Conservation (phyloP, 805 yeast genomes). For the Lipomyces mesembrius region DNA sequence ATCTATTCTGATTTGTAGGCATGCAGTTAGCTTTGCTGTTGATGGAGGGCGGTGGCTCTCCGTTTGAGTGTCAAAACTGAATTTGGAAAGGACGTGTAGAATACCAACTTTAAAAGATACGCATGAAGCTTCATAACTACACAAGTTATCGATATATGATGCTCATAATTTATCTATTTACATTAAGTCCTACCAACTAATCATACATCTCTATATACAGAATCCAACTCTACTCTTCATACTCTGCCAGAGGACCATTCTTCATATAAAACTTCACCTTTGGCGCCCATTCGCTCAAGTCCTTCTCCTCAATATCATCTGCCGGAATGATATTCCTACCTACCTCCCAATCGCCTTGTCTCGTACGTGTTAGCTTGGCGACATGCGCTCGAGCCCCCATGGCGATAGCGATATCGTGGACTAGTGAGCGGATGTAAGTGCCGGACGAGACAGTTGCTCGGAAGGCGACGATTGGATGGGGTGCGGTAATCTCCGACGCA, state of each 20-base stretch:
- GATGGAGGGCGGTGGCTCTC: too few relatives aligned
- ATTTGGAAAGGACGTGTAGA: too few relatives aligned
- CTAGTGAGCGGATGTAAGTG: constrained; percentile 86
- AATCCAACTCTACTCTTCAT: not conserved
- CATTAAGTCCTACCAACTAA: not conserved
- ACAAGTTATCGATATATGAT: not conserved
- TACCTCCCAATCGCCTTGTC: constrained; percentile 85
- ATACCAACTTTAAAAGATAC: too few relatives aligned
- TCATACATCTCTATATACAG: not conserved
- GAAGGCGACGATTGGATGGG: constrained; percentile 59
- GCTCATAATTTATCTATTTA: not conserved
- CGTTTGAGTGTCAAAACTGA: too few relatives aligned
- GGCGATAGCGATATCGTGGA: constrained; percentile 87
- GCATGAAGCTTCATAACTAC: too few relatives aligned
- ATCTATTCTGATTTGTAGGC: too few relatives aligned
- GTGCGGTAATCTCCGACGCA: constrained; percentile 4
- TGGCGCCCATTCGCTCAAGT: constrained; percentile 66
- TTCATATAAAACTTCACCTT: constrained; percentile 21
- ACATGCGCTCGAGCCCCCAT: constrained; percentile 82
- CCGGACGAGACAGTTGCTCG: constrained; percentile 88
- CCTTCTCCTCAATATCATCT: constrained; percentile 64
- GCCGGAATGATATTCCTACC: constrained; percentile 68
- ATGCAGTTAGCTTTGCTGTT: too few relatives aligned
- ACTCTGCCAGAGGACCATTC: constrained; percentile 27
- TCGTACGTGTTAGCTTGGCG: constrained; percentile 74